Base-by-base conservation (phyloP, 495 filamentous ascomycete genomes). In the Jackrogersella multiformis region DNA sequence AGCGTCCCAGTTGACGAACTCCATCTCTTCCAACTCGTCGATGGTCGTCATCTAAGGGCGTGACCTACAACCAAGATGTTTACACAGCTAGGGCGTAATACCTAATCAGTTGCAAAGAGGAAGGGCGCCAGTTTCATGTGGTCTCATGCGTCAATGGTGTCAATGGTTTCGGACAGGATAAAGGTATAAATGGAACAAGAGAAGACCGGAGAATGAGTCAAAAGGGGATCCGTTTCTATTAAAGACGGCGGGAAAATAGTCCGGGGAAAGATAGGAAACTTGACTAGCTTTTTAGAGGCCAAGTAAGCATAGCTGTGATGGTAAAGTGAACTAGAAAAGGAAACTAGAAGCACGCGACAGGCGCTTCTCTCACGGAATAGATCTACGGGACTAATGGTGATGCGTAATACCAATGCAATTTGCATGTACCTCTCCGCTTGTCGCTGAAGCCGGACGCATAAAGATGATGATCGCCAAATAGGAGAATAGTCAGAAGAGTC, bases 1-100 rank as follows among this genome's bases (percentile, higher is more conserved):
- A 39, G 69, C 69, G 58, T 81, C 80, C 81, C 81, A 84, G 68
- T 83, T 79, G 71, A 83, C 74, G 66, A 79, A 81, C 46, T 81
- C 73, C 70, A 73, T 73, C 56, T 67, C 73, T 30, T 77, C 77
- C 72, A 78, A 70, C 46, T 80, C 73, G 20, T 74, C 60, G 41
- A 76, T 74, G 30, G 73, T 71, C 54, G 75, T 74, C 73, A 76
- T 76, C 12, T 24, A 57, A 71, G 67, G 71, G 69, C 72, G 63
- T 35, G 35, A 44, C 34, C 46, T 56, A 38, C 45, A 9, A 24
- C 45, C 45, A 56, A 41, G 36, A 57, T 13, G 12, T 1, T 45
- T 44, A 56, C 46, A 56, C 51, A 41, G 4, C 24, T 45, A 61
- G 44, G 68, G 57, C 52, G 61, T 61, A 42, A 58, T 44, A n/a